Base-by-base conservation (phyloP, 176 grass and related monocot species). In the Oryza glumipatula region DNA sequence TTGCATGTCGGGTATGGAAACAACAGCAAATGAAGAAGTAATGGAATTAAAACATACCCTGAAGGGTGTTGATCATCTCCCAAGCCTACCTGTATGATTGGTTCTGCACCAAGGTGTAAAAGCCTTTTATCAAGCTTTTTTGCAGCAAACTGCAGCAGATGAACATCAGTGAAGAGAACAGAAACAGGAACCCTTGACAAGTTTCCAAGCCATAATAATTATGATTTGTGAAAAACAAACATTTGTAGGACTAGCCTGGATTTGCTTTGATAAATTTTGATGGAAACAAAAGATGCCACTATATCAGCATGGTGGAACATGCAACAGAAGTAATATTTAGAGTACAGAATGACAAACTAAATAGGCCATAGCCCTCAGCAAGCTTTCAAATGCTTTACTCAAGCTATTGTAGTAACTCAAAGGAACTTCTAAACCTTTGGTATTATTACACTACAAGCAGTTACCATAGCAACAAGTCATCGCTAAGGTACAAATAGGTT, bases 61-160 rank as follows among this genome's bases (percentile, higher is more conserved):
- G 96, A 95, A 80, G 88, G 83, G 36, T 98, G 93, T 72, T 95
- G 96, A 64, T 98, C 96, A 58, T 98, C 89, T 72, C 96, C 96
- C 80, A 98, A 67, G 71, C 93, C 96, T 94, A 92, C 89, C 70
- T 94, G 86, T 64, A 94, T 87, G 68, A 98, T 83, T 49, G n/a
- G 61, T 81, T 92, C 78, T 51, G 93, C 96, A 74, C 93, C 93
- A 72, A 98, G 91, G 86, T 87, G 80, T 38, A 82, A 82, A 89
- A 98, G 89, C 78, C 93, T 92, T 90, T 70, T 88, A 77, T 98
- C 93, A 24, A 98, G 86, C 78, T 94, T 98, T 77, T 98, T 98
- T 80, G 91, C 93, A 10, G 58, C 8, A 63, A 22, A 63, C 58
- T 63, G 58, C n/a, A 63, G 58, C 58, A 80, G 83, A 67, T 33